Percentiles rank a stretch among this genome's conserved stretches.
Evolutionary conservation across 1,284 basidiomycete genomes (phyloP).

Genomic region (Ganoderma lucidum): DNA sequence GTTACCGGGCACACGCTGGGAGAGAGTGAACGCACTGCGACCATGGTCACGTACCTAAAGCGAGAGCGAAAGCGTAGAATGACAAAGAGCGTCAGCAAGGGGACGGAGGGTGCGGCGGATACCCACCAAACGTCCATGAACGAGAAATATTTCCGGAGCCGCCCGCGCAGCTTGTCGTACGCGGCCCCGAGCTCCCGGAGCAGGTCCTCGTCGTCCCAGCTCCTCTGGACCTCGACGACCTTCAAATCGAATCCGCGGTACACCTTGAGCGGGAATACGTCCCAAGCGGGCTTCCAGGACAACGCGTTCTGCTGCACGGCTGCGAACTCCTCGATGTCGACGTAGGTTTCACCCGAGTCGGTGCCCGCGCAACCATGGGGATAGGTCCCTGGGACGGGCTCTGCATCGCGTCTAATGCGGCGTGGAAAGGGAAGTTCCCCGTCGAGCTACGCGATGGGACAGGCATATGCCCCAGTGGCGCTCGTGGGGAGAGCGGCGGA

Average conservation of each 20-base stretch:
- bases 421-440: not conserved
- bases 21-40: conserved; percentile 17
- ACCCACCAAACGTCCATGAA: conserved; percentile 31
- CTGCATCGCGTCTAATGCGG: conserved; percentile 4
- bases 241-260: conserved; percentile 28
- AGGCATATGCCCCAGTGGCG: not conserved
- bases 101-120: not conserved
- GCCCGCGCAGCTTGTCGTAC: conserved; percentile 31
- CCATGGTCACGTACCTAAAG: conserved; percentile 29
- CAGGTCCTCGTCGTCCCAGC: conserved; percentile 34
- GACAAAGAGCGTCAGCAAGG: not conserved
- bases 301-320: not conserved
- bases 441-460: not conserved
- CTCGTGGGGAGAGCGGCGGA: not conserved
- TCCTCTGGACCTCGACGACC: conserved; percentile 23
- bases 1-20: not conserved
- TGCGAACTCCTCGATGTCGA: not conserved
- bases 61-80: not conserved
- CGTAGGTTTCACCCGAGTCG: not conserved
- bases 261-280: conserved; percentile 33
- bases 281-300: conserved; percentile 31
- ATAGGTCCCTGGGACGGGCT: not conserved
- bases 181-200: conserved; percentile 25
- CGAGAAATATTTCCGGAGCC: conserved; percentile 35
- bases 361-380: not conserved